Evolutionary conservation across 225 moss, liverwort and hornwort genomes (phyloP).

Genomic region (Physcomitrium patens): DNA sequence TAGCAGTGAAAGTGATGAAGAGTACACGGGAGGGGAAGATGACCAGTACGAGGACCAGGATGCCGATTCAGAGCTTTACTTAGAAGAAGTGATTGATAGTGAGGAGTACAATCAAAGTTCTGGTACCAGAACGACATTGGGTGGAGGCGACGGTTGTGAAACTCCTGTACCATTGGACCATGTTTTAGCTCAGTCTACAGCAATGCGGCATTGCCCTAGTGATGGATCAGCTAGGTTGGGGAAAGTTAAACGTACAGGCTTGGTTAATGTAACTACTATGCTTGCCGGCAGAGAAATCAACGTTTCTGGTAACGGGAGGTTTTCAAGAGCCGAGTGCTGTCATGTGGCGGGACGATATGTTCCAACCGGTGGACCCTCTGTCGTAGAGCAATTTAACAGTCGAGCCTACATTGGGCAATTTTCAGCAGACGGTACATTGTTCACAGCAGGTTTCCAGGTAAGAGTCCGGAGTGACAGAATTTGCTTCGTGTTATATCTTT

Average conservation of each 20-base stretch:
- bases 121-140: conserved; percentile 11
- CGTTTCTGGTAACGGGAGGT: conserved; percentile 67
- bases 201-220: conserved; percentile 51
- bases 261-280: conserved; percentile 68
- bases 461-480: not conserved
- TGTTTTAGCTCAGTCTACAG: conserved; percentile 56
- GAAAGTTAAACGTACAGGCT: conserved; percentile 49
- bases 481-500: conserved; percentile 2
- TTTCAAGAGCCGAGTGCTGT: conserved; percentile 80
- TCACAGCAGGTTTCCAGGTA: conserved; percentile 91
- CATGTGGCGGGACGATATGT: conserved; percentile 72
- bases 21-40: conserved; percentile 21
- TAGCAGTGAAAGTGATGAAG: conserved; percentile 38
- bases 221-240: conserved; percentile 65
- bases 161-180: conserved; percentile 41
- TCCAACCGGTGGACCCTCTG: conserved; percentile 69
- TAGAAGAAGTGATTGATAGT: conserved; percentile 13
- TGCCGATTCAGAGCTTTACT: not conserved
- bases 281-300: conserved; percentile 81
- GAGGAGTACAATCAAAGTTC: conserved; percentile 21
- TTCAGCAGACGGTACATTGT: conserved; percentile 73
- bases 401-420: conserved; percentile 90
- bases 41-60: conserved; percentile 23
- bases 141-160: conserved; percentile 17
- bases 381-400: conserved; percentile 68